Evolutionary conservation across 495 filamentous ascomycete species (phyloP), one percentile per base, ranked within the genome.

Genomic region (Penicillium crystallinum): DNA sequence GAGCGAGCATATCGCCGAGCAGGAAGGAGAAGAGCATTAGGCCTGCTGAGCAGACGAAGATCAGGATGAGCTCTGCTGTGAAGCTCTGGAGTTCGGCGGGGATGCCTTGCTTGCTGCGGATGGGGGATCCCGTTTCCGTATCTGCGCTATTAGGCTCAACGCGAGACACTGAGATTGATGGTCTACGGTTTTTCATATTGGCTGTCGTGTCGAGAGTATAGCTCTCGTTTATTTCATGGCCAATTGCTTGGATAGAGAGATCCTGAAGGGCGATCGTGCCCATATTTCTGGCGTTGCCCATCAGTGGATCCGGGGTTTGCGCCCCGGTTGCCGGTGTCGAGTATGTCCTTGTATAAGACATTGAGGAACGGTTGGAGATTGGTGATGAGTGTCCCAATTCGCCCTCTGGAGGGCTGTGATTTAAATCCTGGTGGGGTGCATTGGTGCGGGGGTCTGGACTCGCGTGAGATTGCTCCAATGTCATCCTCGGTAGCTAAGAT

Each of bases 11-110:
- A 40, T 77, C 69, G 0, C 70, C 74, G 19, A 74, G 58, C 7
- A 73, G 62, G 22, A 77, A 65, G 0, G 70, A 68, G 46, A 75
- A 77, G 3, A 78, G 65, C 46, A 78, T 55, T 39, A 73, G 65
- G 0, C 74, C 73, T 14, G 65, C 62, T 0, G 70, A 71, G 56
- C 74, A 77, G n/a, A 74, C 64, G 10, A 72, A 56, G 6, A 78
- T 59, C 23, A 76, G 62, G 41, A 73, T 52, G 22, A 77, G 42
- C 45, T 77, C 75, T 6, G 58, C 52, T 15, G 49, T 40, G 34
- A 64, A 64, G 21, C 52, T 64, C 17, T 38, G 33, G 40, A 58
- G 50, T 46, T 64, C 61, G 4, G 55, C 50, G 4, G 61, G 61
- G 10, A 61, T 36, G 23, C 61, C 61, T 46, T 64, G 61, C 29